phyloP scores from a whole-genome alignment of 2,329 filamentous ascomycete species.

The Monosporascus sp. region DNA sequence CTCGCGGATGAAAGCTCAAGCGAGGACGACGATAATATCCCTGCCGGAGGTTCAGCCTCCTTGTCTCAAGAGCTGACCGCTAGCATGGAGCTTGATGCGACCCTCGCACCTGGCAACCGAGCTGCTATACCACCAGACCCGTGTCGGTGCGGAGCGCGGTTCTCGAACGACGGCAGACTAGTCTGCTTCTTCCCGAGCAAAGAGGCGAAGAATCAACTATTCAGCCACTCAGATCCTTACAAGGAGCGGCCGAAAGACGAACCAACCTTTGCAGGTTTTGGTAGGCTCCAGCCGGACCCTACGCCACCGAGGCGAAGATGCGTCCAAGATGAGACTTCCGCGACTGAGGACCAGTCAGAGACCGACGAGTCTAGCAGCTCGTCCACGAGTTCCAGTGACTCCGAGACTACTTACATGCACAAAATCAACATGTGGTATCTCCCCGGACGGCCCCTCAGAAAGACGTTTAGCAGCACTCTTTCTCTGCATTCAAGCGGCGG shows the following conservation, averaged over 20 bases:
- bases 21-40: constrained; percentile 61
- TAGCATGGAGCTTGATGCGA: constrained; percentile 48
- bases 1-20: constrained; percentile 75
- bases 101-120: constrained; percentile 46
- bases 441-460: constrained; percentile 45
- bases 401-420: constrained; percentile 58
- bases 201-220: constrained; percentile 52
- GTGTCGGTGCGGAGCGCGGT: constrained; percentile 55
- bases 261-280: constrained; percentile 53
- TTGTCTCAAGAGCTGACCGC: constrained; percentile 59
- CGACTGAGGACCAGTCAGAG: constrained; percentile 46
- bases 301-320: constrained; percentile 41
- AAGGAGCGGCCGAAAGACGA: constrained; percentile 48
- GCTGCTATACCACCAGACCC: constrained; percentile 52
- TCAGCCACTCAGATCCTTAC: constrained; percentile 38
- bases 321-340: constrained; percentile 44
- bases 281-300: constrained; percentile 47
- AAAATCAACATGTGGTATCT: constrained; percentile 54
- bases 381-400: constrained; percentile 51
- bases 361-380: constrained; percentile 42
- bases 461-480: constrained; percentile 52
- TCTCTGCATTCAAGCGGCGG: constrained; percentile 56
- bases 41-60: constrained; percentile 47
- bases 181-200: constrained; percentile 67
- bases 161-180: constrained; percentile 57